Percentiles rank a stretch among this genome's conserved stretches.
Conservation (phyloP, 176 grass and related monocot genomes). For the Cenchrus fungigraminus region DNA sequence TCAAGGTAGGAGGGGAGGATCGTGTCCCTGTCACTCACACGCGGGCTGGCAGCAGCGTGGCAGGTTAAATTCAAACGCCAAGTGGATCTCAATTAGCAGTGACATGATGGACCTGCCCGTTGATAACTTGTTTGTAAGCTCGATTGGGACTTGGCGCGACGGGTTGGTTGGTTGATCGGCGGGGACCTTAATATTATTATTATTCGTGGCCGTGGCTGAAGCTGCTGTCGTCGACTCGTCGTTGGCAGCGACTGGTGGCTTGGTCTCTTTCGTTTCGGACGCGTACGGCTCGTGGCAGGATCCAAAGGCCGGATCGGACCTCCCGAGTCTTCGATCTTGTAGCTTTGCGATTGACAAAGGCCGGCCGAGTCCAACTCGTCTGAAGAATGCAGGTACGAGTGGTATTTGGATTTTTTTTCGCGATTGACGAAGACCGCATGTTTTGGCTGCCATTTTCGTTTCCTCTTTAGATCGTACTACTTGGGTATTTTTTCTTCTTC, state of each 20-base stretch:
- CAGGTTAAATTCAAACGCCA: not conserved
- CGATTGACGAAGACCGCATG: too few species aligned
- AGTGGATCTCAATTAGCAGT: not conserved
- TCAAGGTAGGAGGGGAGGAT: not conserved
- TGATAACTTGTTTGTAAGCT: not conserved
- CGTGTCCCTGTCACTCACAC: not conserved
- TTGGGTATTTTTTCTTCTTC: too few species aligned
- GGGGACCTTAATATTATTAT: not conserved
- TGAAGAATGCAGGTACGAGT: too few species aligned
- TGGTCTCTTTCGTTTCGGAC: not conserved
- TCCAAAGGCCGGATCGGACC: slow-evolving; percentile 2
- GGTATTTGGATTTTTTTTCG: too few species aligned
- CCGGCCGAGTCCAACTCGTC: too few species aligned
- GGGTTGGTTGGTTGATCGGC: not conserved
- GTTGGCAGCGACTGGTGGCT: not conserved
- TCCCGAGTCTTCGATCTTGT: not conserved
- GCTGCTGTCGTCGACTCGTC: not conserved
- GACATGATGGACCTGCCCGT: not conserved
- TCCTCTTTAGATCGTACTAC: too few species aligned
- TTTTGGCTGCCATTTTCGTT: too few species aligned
- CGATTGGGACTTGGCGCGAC: not conserved
- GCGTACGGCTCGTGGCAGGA: not conserved
- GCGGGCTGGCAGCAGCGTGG: not conserved
- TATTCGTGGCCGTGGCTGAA: not conserved
- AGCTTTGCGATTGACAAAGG: not conserved